Evolutionary conservation across 2,329 filamentous ascomycete species (phyloP), one percentile per base, ranked within the genome.

Genomic region (Immersiporthe knoxdaviesiana): DNA sequence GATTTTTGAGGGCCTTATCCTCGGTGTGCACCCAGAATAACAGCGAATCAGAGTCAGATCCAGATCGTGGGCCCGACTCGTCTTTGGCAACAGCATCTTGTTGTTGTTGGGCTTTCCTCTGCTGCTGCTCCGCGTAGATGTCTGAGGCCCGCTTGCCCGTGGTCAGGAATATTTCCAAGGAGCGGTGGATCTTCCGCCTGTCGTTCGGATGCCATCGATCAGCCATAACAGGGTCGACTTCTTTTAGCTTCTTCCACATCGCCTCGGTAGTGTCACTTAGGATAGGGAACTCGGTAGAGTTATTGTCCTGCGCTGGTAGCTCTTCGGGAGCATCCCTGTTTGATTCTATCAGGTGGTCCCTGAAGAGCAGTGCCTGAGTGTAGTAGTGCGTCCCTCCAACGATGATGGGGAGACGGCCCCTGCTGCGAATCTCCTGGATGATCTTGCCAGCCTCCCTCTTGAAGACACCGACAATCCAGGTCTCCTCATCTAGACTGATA

Each of bases 321-420:
- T 8, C 30, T 3, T 54, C 65, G 7, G 27, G 47, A 4, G 50
- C 7, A 7, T 59, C 66, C 58, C 60, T 64, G 12, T 62, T 56
- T 24, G 65, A 82, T 14, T 82, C 82, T 1, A 92, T 83, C 8
- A 94, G 79, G 21, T 86, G 85, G 72, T 94, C 89, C 44, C 92
- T 87, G 77, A 98, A 97, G 3, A 99, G 84, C 21, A 99, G 84
- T 0, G 93, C 90, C 75, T 97, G 94, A 0, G 93, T 91, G 77
- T 99, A 99, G 81, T 98, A 99, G 76, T 97, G 93, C 14, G 95
- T 97, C 11, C 96, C 96, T 35, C 96, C 96, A 1, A 98, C 96
- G 0, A 99, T 81, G 37, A 99, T 94, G 0, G 96, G 96, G 16
- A 97, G 79, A 72, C 91, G 92, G 0, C 93, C 93, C 74, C 95